Base-by-base conservation (phyloP, 2,329 filamentous ascomycete genomes). In the Trichophyton verrucosum region DNA sequence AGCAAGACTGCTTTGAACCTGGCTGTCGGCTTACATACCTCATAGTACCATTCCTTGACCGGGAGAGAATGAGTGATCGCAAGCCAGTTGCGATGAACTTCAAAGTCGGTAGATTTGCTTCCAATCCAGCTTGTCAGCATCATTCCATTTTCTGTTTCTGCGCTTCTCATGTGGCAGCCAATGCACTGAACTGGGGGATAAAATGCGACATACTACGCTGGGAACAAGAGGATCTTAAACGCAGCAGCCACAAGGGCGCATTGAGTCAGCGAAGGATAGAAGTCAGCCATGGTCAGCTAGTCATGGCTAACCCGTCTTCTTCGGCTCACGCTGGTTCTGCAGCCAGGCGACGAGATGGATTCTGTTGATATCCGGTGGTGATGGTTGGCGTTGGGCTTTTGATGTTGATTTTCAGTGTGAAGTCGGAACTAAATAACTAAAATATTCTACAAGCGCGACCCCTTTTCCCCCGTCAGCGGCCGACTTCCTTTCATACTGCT, bases 61-160 rank as follows among this genome's bases (percentile, higher is more conserved):
- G 92, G 89, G 20, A 97, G 81, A 64, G 88, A 95, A 75, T 96
- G 81, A 3, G 94, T 97, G 67, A 97, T 90, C 65, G 94, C 94
- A 46, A 99, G 85, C 94, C 94, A 99, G 78, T 99, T 99, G 66
- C 94, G 86, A 76, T 99, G 94, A 60, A 99, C 94, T 75, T 99
- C 94, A 70, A 99, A 99, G 74, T 99, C 94, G 68, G 94, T 99
- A 4, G 94, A 99, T 80, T 95, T 96, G 80, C 91, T 96, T 44
- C 20, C 74, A 42, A 61, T 57, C n/a, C 13, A 22, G 46, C 22
- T 20, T 59, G 53, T 62, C 33, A 61, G 47, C 38, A n/a, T 13
- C 13, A 13, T 15, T 42, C 24, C 13, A 30, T 30, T 30, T 33
- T 44, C 9, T 49, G 8, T 22, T 24, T 27, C 13, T n/a, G 13